Evolutionary conservation across 176 grass and related monocot species (phyloP).

Genomic region (Triticum dicoccoides): DNA sequence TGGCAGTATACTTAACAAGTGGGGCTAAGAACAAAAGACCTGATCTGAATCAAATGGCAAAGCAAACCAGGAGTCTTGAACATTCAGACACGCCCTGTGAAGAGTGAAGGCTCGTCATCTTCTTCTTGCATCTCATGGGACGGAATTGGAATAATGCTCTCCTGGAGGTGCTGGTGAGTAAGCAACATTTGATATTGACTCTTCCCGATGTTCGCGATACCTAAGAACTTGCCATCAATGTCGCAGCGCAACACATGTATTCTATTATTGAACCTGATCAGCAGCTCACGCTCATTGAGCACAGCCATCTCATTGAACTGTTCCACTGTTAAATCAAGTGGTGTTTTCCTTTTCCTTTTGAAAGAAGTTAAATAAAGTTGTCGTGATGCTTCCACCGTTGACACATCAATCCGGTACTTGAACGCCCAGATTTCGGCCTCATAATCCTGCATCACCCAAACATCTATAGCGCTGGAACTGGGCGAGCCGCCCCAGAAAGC

Average conservation of each 20-base stretch:
- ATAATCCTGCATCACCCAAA: background rate
- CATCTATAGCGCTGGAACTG: background rate
- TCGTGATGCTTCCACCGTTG: background rate
- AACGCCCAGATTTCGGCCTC: background rate
- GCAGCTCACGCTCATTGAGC: background rate
- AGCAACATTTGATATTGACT: background rate
- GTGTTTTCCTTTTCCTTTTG: background rate
- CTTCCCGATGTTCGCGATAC: background rate
- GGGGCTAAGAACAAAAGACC: background rate
- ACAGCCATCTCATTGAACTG: background rate
- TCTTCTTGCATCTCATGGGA: background rate
- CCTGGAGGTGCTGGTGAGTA: background rate
- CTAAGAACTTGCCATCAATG: background rate
- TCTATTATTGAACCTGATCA: background rate
- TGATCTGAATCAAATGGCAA: background rate
- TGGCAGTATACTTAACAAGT: background rate
- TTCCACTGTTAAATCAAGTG: background rate
- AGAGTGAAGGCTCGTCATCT: background rate
- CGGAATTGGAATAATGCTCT: background rate
- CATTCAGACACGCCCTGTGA: background rate
- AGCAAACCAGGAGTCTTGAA: background rate
- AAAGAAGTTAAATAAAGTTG: background rate
- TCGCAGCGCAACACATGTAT: background rate
- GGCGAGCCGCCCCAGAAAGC: background rate
- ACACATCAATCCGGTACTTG: background rate